These are phyloP conservation scores for Colletotrichum tofieldiae DNA, from an alignment of 2,329 filamentous ascomycete genomes.

Conservation along the genomic window DNA sequence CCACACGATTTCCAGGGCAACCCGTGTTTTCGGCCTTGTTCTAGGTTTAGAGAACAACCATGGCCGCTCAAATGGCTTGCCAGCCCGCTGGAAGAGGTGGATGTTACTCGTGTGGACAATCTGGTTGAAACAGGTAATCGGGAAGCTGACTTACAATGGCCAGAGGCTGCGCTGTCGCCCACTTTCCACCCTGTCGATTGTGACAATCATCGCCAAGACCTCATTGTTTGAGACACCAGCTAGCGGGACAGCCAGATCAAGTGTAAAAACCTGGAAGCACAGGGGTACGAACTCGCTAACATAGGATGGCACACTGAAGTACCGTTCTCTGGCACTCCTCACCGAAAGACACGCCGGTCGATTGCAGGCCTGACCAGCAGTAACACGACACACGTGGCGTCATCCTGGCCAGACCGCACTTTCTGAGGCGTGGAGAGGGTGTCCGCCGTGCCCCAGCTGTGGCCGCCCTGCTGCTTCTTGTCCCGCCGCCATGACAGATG, in stretches of 20 bases:
- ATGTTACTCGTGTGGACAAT: background rate
- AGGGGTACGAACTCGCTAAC: conserved; percentile 16
- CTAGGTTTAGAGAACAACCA: background rate
- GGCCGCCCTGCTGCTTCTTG: background rate
- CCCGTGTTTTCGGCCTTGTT: background rate
- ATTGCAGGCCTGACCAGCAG: conserved; percentile 25
- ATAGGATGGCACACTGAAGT: conserved; percentile 29
- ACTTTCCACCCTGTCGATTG: conserved; percentile 10
- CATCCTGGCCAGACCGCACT: conserved; percentile 20
- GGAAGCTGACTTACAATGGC: conserved; percentile 20
- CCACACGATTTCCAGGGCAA: conserved; percentile 5
- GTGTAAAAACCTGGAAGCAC: conserved; percentile 23
- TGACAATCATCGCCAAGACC: background rate
- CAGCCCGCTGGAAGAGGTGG: background rate
- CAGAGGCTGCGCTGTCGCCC: conserved; percentile 15
- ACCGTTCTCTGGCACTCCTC: conserved; percentile 5
- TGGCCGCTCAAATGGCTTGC: background rate
- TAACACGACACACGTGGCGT: conserved; percentile 38
- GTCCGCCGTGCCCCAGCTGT: background rate
- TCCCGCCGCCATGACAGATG: conserved; percentile 8
- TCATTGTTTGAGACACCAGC: conserved; percentile 7
- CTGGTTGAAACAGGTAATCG: conserved; percentile 6
- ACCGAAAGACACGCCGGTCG: conserved; percentile 26
- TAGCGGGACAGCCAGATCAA: conserved; percentile 3
- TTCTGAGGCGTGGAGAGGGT: background rate